Percentiles rank a stretch among this genome's conserved stretches.
Conservation (phyloP, 345 rosid genomes). For the Leavenworthia alabamica region DNA sequence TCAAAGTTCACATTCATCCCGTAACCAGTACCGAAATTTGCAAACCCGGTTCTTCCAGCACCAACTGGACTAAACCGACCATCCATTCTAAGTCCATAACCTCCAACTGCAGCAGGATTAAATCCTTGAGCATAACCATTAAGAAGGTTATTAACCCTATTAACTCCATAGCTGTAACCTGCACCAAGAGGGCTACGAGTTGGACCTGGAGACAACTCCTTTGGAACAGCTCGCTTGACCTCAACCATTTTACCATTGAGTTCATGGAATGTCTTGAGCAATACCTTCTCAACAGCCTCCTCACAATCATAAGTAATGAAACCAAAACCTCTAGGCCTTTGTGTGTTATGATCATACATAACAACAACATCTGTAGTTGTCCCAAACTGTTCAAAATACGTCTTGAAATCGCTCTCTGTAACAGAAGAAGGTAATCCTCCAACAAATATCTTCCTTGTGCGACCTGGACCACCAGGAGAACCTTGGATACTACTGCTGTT, state of each 20-base stretch:
- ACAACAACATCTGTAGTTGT: conserved; percentile 84
- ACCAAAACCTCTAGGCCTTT: conserved; percentile 98
- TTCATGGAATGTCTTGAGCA: conserved; percentile 86
- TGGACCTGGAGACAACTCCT: conserved; percentile 80
- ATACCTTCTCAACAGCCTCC: conserved; percentile 85
- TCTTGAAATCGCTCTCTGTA: conserved; percentile 64
- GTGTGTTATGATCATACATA: conserved; percentile 98
- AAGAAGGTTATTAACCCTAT: conserved; percentile 60
- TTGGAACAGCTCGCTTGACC: conserved; percentile 96
- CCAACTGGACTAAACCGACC: conserved; percentile 71
- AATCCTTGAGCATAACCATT: conserved; percentile 71
- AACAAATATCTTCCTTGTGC: conserved; percentile 80
- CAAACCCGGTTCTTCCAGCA: conserved; percentile 51
- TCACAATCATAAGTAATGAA: conserved; percentile 92
- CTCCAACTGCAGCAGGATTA: conserved; percentile 37
- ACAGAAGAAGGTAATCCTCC: conserved; percentile 84
- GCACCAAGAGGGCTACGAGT: conserved; percentile 68
- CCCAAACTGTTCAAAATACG: conserved; percentile 86
- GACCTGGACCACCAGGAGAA: conserved; percentile 65
- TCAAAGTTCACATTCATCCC: conserved; percentile 77
- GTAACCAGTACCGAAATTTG: conserved; percentile 38
- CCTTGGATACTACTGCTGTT: conserved; percentile 47
- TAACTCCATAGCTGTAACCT: conserved; percentile 57
- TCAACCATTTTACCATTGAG: conserved; percentile 98
- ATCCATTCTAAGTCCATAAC: conserved; percentile 63